Percentiles rank a stretch among this genome's conserved stretches.
These are phyloP conservation scores for Alternaria viburni DNA, from an alignment of 2,329 filamentous ascomycete species.

Conservation along the genomic window DNA sequence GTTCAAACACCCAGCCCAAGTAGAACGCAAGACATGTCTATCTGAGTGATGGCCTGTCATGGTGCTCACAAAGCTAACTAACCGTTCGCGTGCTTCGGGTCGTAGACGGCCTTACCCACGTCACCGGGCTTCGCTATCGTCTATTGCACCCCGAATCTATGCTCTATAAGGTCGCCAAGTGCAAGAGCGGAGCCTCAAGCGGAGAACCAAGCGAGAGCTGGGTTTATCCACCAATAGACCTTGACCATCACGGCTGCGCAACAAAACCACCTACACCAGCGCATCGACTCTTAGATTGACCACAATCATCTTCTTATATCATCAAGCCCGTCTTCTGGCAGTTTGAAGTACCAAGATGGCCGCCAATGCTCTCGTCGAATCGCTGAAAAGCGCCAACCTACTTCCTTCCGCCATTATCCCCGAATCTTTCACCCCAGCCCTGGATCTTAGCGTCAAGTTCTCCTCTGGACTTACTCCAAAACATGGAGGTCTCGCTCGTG, in stretches of 20 bases:
- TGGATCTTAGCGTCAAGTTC: slow-evolving; percentile 49
- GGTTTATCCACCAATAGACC: slow-evolving; percentile 19
- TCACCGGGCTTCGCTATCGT: background rate
- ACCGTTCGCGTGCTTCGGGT: background rate
- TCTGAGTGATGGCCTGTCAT: background rate
- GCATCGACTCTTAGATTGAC: background rate
- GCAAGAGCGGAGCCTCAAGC: slow-evolving; percentile 13
- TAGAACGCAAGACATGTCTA: background rate
- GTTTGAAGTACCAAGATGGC: background rate
- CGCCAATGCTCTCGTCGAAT: slow-evolving; percentile 23
- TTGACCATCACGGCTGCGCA: background rate
- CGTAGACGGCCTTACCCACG: background rate
- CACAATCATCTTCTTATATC: background rate
- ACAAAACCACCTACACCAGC: slow-evolving; percentile 5
- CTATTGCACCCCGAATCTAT: slow-evolving; percentile 9
- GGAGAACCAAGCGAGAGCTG: background rate
- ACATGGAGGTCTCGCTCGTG: slow-evolving; percentile 42
- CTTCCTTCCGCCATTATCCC: slow-evolving; percentile 51
- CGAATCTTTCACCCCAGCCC: slow-evolving; percentile 51
- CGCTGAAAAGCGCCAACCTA: slow-evolving; percentile 33
- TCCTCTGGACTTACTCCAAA: slow-evolving; percentile 23
- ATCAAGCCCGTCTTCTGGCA: background rate
- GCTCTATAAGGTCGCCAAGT: slow-evolving; percentile 3
- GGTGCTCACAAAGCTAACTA: background rate
- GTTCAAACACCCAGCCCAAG: background rate